A percentile compares a stretch with the other conserved stretches of the same genome.
Evolutionary conservation across 2,329 filamentous ascomycete genomes (phyloP).

Genomic region (Colletotrichum filicis): DNA sequence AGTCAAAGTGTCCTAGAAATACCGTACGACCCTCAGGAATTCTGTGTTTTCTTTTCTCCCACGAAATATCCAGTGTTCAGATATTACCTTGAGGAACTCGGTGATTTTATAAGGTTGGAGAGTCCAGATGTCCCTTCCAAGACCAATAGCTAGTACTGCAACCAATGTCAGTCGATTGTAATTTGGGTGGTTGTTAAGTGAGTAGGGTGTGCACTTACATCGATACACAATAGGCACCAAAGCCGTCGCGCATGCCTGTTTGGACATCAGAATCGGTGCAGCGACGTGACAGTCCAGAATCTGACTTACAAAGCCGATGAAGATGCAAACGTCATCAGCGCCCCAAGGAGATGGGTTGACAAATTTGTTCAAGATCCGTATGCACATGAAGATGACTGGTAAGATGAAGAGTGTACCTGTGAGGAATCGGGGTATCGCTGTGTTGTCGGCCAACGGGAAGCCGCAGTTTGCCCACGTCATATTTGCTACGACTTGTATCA

Average conservation of each 20-base stretch:
- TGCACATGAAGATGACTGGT: not conserved
- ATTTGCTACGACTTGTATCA: not conserved
- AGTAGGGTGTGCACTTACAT: not conserved
- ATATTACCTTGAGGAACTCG: conserved; percentile 9
- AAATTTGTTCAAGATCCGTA: not conserved
- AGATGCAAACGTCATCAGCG: not conserved
- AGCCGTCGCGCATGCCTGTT: not conserved
- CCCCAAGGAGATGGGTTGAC: conserved; percentile 6
- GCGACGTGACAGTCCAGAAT: not conserved
- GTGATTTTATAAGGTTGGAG: conserved; percentile 9
- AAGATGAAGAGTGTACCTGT: conserved; percentile 4
- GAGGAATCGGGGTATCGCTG: not conserved
- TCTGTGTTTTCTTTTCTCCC: no score
- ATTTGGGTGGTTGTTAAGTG: not conserved
- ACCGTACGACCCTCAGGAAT: no score
- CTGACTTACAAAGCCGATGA: not conserved
- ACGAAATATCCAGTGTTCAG: no score
- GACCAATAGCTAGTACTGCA: not conserved
- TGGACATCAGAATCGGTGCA: not conserved
- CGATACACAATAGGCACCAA: not conserved
- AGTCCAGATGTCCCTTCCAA: conserved; percentile 11
- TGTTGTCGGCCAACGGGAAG: conserved; percentile 9
- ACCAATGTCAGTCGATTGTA: not conserved
- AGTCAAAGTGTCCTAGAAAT: no score
- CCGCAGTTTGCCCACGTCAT: conserved; percentile 9